phyloP scores from a whole-genome alignment of 345 rosid genomes.

The Aquilaria sinensis region DNA sequence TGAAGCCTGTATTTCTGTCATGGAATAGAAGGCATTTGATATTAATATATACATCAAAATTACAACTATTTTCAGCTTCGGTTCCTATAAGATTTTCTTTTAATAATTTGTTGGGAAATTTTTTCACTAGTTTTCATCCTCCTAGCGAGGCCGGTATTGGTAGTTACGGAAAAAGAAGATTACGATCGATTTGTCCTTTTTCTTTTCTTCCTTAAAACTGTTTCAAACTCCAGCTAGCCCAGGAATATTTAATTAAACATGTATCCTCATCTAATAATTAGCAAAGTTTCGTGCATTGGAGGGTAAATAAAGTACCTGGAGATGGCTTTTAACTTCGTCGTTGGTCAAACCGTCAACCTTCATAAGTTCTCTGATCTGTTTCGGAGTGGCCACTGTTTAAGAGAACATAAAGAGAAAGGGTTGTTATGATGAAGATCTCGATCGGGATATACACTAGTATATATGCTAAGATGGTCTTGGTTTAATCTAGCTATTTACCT shows the following conservation, averaged over 20 bases:
- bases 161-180: too few relatives aligned
- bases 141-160: too few relatives aligned
- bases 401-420: not conserved
- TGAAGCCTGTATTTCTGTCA: conserved; percentile 94
- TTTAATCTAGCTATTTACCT: conserved; percentile 40
- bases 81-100: not conserved
- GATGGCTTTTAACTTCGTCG: conserved; percentile 99
- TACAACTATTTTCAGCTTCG: too few relatives aligned
- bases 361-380: conserved; percentile 97
- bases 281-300: conserved; percentile 1
- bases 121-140: not conserved
- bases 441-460: too few relatives aligned
- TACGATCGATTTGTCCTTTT: too few relatives aligned
- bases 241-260: conserved; percentile 6
- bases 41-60: not conserved
- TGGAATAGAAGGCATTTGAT: not conserved
- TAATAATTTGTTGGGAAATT: not conserved
- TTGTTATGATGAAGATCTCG: too few relatives aligned
- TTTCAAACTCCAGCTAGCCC: too few relatives aligned
- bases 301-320: conserved; percentile 55
- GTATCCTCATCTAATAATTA: not conserved
- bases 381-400: conserved; percentile 86
- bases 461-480: not conserved
- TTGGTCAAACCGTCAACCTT: conserved; percentile 99
- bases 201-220: too few relatives aligned